Base-by-base conservation (phyloP, 108 stramenopile genomes). In the Cyclotella sp. region DNA sequence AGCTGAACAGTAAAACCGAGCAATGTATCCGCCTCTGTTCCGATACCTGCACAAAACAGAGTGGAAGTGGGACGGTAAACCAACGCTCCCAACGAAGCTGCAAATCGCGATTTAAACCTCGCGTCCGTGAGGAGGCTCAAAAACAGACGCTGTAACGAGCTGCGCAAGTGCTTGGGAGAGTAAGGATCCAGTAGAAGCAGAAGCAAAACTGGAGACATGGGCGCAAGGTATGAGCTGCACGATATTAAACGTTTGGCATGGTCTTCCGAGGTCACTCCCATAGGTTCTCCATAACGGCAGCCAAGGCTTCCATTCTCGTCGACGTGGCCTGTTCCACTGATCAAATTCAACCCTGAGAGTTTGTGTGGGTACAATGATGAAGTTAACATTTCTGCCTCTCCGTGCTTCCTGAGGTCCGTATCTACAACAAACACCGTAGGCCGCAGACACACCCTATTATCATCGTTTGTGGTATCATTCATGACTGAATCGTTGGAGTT, bases 1-100 rank as follows among this genome's bases (percentile, higher is more conserved):
- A 96, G 87, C 82, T 96, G 95, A 21, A 96, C 95, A 13, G 91
- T 93, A 79, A 96, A 96, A 74, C 89, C 87, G 30, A 96, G 70
- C 29, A 90, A 86, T 40, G 95, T 90, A 68, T 96, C 95, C 3
- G 89, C 79, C 62, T 96, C 95, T 9, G 95, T 94, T 16, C 95
- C 95, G 24, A 96, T 91, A 2, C 95, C 93, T 16, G 95, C 95
- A 75, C 93, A 94, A 75, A 93, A 96, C 40, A 94, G 54, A 10
- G 92, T 93, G 11, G 90, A 87, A 45, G 93, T 80, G 0, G 93
- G 90, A 42, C 93, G 88, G 65, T 94, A 93, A 13, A 88, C 89
- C n/a, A 96, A 86, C 3, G 78, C 79, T n/a, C 93, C 95, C 45
- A 94, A 81, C 1, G 92, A 87, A 27, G 89, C 95, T 12, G 91